phyloP scores from a whole-genome alignment of 2,329 filamentous ascomycete species.

The Claviceps maximensis region DNA sequence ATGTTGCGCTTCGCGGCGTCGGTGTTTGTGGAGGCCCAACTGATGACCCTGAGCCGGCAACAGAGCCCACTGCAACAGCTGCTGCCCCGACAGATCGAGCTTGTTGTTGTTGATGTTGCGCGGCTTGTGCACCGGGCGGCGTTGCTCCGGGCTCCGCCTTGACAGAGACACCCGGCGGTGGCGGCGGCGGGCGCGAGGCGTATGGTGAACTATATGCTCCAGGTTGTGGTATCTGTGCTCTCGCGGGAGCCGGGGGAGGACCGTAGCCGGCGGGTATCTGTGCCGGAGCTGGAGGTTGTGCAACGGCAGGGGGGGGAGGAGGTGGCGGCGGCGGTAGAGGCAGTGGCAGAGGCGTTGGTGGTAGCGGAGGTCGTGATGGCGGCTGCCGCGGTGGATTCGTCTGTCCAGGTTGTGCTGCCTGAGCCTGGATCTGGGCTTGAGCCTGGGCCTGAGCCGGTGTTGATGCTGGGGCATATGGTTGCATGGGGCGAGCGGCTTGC shows the following conservation, averaged over 20 bases:
- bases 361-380: background rate
- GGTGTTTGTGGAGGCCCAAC: conserved; percentile 8
- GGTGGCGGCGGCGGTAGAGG: background rate
- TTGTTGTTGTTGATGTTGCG: conserved; percentile 11
- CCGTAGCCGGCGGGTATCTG: conserved; percentile 22
- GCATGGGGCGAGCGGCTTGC: conserved; percentile 19
- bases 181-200: conserved; percentile 21
- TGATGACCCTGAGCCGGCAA: conserved; percentile 3
- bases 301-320: conserved; percentile 3
- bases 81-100: conserved; percentile 4
- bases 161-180: conserved; percentile 13
- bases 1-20: conserved; percentile 11
- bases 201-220: conserved; percentile 25
- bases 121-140: conserved; percentile 6
- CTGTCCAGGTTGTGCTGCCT: conserved; percentile 12
- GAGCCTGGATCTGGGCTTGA: conserved; percentile 4
- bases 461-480: conserved; percentile 12
- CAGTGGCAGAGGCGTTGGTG: background rate
- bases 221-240: conserved; percentile 18
- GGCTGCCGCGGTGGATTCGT: conserved; percentile 6
- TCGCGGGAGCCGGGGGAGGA: conserved; percentile 22
- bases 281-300: conserved; percentile 20
- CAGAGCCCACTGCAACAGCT: background rate
- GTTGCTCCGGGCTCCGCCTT: conserved; percentile 18
- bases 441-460: conserved; percentile 2